Conservation (phyloP, 805 yeast genomes). For the Saccharomyces cerevisiae region DNA sequence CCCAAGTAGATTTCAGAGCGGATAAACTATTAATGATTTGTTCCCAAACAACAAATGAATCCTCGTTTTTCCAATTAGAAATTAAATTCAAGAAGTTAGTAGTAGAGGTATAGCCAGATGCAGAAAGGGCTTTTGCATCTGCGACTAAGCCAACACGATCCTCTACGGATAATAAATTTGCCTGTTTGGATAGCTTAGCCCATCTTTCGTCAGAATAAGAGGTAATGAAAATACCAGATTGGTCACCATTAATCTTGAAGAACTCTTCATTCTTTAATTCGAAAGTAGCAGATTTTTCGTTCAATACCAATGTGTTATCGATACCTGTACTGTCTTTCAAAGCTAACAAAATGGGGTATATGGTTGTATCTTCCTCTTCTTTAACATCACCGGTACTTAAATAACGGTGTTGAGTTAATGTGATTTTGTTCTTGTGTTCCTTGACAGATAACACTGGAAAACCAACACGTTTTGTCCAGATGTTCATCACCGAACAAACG, state of each 20-base stretch:
- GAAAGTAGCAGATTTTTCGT: slow-evolving; percentile 40
- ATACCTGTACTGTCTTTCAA: slow-evolving; percentile 50
- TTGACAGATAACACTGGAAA: slow-evolving; percentile 56
- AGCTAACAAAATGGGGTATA: slow-evolving; percentile 61
- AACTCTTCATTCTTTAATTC: slow-evolving; percentile 39
- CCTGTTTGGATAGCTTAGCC: slow-evolving; percentile 52
- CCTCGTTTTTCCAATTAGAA: slow-evolving; percentile 51
- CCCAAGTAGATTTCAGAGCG: slow-evolving; percentile 44
- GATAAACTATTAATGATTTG: slow-evolving; percentile 44
- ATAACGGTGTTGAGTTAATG: slow-evolving; percentile 61
- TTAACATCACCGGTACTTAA: slow-evolving; percentile 69
- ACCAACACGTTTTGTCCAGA: slow-evolving; percentile 70
- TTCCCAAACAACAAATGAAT: slow-evolving; percentile 60
- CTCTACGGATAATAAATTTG: slow-evolving; percentile 56
- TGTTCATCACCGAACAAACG: slow-evolving; percentile 49
- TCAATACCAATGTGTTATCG: slow-evolving; percentile 51
- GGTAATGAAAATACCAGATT: slow-evolving; percentile 67
- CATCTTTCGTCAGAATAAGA: slow-evolving; percentile 62
- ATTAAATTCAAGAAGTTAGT: slow-evolving; percentile 51
- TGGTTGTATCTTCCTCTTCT: slow-evolving; percentile 59
- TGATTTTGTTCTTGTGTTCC: slow-evolving; percentile 38
- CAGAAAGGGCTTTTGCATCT: slow-evolving; percentile 64
- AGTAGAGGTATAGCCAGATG: slow-evolving; percentile 60
- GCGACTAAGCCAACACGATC: slow-evolving; percentile 74
- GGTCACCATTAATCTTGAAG: slow-evolving; percentile 65